phyloP scores from a whole-genome alignment of 345 rosid genomes.

The Excoecaria agallocha region DNA sequence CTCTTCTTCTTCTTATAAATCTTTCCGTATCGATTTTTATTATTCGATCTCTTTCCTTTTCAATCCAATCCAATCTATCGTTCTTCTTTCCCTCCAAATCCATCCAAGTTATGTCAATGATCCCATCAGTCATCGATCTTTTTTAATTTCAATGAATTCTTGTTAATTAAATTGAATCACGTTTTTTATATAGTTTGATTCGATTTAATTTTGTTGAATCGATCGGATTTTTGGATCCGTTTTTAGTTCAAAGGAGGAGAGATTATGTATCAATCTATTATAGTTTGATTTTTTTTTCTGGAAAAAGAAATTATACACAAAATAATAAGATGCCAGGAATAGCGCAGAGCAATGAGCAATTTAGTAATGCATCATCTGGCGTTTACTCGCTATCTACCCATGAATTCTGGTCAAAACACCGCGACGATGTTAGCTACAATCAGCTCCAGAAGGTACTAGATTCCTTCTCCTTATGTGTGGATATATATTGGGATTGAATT shows the following conservation, averaged over 20 bases:
- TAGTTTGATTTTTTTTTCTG: background rate
- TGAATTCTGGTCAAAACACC: conserved; percentile 74
- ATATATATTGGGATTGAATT: conserved; percentile 16
- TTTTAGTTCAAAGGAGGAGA: background rate
- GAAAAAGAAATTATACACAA: background rate
- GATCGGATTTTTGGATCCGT: conserved; percentile 16
- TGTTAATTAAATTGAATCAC: background rate
- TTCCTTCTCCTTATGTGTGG: background rate
- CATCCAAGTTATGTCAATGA: background rate
- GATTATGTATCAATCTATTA: conserved; percentile 8
- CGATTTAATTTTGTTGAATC: background rate
- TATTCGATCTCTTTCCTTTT: background rate
- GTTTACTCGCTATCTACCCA: conserved; percentile 32
- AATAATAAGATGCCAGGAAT: conserved; percentile 68
- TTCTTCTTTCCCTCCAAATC: background rate
- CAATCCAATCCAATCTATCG: background rate
- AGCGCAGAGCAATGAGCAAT: conserved; percentile 64
- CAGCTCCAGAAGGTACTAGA: conserved; percentile 75
- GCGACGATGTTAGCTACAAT: conserved; percentile 65
- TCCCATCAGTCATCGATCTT: conserved; percentile 2
- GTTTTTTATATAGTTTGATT: background rate
- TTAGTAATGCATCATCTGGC: conserved; percentile 37
- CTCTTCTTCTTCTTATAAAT: background rate
- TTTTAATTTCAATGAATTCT: background rate
- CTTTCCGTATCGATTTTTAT: no score